Evolutionary conservation across 2,329 filamentous ascomycete genomes (phyloP).

Genomic region (Aspergillus pseudonomiae): DNA sequence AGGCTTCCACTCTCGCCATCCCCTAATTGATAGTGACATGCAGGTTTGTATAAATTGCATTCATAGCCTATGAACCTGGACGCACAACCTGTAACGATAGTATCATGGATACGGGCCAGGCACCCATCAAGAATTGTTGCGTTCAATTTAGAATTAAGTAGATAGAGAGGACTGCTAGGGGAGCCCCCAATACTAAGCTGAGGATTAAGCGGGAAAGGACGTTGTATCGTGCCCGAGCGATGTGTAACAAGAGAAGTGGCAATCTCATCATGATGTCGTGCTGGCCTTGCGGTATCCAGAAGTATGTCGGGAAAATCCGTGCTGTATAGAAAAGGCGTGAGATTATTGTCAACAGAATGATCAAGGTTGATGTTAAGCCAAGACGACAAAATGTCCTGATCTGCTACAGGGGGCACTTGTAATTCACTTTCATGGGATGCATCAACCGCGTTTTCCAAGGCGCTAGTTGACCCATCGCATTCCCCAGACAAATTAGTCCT

Average conservation of each 20-base stretch:
- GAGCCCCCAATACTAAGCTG: slow-evolving; percentile 14
- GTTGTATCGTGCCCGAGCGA: neutral
- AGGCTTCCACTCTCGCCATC: neutral
- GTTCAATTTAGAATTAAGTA: slow-evolving; percentile 28
- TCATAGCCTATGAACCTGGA: slow-evolving; percentile 25
- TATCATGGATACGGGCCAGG: slow-evolving; percentile 22
- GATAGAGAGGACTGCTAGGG: slow-evolving; percentile 22
- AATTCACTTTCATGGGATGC: neutral
- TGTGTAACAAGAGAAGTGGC: neutral
- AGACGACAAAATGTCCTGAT: neutral
- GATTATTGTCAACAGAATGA: too few species aligned
- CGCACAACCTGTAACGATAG: slow-evolving; percentile 22
- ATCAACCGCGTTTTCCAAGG: neutral
- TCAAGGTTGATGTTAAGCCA: neutral
- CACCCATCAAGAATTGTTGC: slow-evolving; percentile 21
- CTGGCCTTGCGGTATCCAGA: neutral
- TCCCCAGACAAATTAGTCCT: neutral
- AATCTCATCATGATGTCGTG: neutral
- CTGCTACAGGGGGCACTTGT: neutral
- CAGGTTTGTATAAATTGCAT: slow-evolving; percentile 23
- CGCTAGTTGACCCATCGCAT: neutral
- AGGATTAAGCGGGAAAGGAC: neutral
- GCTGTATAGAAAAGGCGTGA: neutral
- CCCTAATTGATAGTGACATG: slow-evolving; percentile 20
- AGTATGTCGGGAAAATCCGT: neutral